phyloP scores from a whole-genome alignment of 129 eudicot genomes.

The Arctium minus region DNA sequence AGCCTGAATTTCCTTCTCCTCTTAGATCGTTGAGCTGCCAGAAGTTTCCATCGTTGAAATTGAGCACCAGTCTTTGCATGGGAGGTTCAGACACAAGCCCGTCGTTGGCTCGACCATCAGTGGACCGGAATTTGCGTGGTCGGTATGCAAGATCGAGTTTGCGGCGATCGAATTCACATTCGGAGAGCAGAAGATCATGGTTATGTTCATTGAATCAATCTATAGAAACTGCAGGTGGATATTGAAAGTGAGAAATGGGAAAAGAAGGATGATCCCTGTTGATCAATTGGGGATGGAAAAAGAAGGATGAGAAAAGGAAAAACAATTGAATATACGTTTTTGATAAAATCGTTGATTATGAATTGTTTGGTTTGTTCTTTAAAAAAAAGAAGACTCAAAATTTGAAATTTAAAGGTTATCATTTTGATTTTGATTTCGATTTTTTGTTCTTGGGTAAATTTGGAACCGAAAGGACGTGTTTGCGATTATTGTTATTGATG shows the following conservation, averaged over 20 bases:
- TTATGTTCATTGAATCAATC: constrained; percentile 74
- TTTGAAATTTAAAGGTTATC: background rate
- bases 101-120: constrained; percentile 31
- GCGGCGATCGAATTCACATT: constrained; percentile 55
- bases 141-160: constrained; percentile 43
- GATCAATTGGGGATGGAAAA: too few relatives aligned
- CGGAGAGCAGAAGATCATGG: constrained; percentile 72
- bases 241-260: constrained; percentile 10
- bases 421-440: background rate
- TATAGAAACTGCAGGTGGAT: constrained; percentile 46
- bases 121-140: constrained; percentile 28
- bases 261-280: background rate
- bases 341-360: constrained; percentile 6
- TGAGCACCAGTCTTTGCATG: constrained; percentile 65
- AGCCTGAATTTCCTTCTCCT: constrained; percentile 49
- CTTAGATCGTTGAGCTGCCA: constrained; percentile 80
- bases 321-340: background rate
- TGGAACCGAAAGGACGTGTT: constrained; percentile 1
- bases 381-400: background rate
- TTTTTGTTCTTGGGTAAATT: constrained; percentile 11
- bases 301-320: background rate
- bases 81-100: constrained; percentile 56
- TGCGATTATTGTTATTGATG: constrained; percentile 1
- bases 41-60: constrained; percentile 54
- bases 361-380: constrained; percentile 21